Conservation (phyloP, 257 asterid species). For the Cynanchum wilfordii region DNA sequence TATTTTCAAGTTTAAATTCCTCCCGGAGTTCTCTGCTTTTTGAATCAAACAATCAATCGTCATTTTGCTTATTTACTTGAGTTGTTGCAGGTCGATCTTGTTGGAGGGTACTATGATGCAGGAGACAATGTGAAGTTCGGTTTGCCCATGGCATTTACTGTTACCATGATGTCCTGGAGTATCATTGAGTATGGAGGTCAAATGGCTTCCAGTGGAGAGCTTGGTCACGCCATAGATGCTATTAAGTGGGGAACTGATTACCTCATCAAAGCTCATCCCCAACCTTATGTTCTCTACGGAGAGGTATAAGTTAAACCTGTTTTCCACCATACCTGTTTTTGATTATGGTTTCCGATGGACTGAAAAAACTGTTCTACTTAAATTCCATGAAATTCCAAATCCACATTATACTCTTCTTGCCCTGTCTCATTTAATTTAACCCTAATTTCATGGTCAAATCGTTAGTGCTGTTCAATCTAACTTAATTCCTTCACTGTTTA, state of each 20-base stretch:
- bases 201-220: conserved; percentile 74
- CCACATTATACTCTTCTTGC: background rate
- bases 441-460: background rate
- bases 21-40: background rate
- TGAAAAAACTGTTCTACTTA: background rate
- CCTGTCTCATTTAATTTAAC: background rate
- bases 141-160: conserved; percentile 91
- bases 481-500: background rate
- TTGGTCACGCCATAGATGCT: conserved; percentile 74
- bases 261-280: conserved; percentile 88
- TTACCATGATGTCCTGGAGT: conserved; percentile 97
- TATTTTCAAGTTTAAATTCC: background rate
- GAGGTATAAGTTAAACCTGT: conserved; percentile 49
- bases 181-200: conserved; percentile 76
- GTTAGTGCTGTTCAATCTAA: background rate
- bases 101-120: conserved; percentile 97
- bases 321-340: background rate
- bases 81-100: conserved; percentile 80
- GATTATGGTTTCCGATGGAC: background rate
- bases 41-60: too few relatives aligned
- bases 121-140: conserved; percentile 98
- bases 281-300: conserved; percentile 82
- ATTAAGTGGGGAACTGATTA: conserved; percentile 98
- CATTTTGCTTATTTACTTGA: background rate
- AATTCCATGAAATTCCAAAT: background rate